Evolutionary conservation across 495 filamentous ascomycete species (phyloP), one percentile per base, ranked within the genome.

Genomic region (Jackrogersella multiformis): DNA sequence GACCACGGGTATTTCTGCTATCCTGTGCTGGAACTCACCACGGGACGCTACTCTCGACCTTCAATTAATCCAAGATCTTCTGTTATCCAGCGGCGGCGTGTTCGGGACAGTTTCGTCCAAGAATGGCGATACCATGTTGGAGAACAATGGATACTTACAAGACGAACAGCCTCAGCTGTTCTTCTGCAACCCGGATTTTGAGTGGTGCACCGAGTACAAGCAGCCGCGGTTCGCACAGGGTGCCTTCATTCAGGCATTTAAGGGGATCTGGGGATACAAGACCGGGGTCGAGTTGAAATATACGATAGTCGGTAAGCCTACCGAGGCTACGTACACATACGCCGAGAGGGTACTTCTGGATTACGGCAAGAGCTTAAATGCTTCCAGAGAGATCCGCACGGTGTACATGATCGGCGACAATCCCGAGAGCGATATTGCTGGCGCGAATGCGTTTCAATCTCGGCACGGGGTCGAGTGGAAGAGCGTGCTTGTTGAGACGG

Each of bases 371-470:
- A 56, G 75, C 10, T 64, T 81, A 21, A 75, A 84, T 36, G 75
- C 75, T 20, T 64, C 90, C 56, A 79, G 81, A 69, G 57, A 69
- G 18, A 71, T 93, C 65, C 80, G 80, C 69, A 86, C 82, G 13
- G 89, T 96, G 2, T 95, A 92, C 73, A 94, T 96, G 92, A 79
- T 96, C 16, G 93, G 92, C 0, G 92, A 96, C 64, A 96, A 96
- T 67, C 92, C 92, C 0, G 89, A 89, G 66, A 88, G 85, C 10
- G 92, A 96, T 76, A 93, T 96, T 62, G 71, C 76, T 3, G 92
- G 92, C 9, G 91, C 88, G 5, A 95, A 94, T 68, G 74, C 74
- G 9, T 94, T 88, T 76, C 71, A 75, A n/a, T 90, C 87, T 41
- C 71, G 73, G 0, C 61, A 76, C 59, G 86, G 86, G 4, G 89